Percentiles rank a stretch among this genome's conserved stretches.
These are phyloP conservation scores for Cladosporium sp. DNA, from an alignment of 2,329 filamentous ascomycete genomes.

Conservation along the genomic window DNA sequence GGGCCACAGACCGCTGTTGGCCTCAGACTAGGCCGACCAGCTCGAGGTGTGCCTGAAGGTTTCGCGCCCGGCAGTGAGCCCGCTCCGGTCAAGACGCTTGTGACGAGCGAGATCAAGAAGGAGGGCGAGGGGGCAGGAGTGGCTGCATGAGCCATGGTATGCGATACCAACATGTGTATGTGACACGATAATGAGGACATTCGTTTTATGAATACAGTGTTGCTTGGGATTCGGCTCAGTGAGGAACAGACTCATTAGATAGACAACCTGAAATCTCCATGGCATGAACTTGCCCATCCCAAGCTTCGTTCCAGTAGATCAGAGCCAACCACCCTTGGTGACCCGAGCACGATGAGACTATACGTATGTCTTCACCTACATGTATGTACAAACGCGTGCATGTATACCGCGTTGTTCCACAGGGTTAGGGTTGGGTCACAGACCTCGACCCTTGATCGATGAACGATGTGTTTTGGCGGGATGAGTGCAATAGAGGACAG, in stretches of 20 bases:
- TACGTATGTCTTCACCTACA: background rate
- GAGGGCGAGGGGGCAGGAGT: background rate
- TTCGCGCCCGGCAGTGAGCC: slow-evolving; percentile 51
- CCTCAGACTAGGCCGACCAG: slow-evolving; percentile 55
- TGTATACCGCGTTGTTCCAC: background rate
- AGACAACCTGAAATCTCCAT: background rate
- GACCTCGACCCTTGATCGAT: background rate
- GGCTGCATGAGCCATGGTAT: background rate
- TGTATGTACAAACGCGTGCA: background rate
- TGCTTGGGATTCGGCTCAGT: background rate
- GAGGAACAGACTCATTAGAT: background rate
- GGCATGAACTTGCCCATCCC: background rate
- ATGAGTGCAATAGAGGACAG: background rate
- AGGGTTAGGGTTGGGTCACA: background rate
- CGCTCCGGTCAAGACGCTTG: slow-evolving; percentile 15
- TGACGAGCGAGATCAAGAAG: slow-evolving; percentile 15
- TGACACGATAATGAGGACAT: background rate
- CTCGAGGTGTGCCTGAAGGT: slow-evolving; percentile 75
- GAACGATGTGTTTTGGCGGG: background rate
- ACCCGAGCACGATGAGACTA: background rate
- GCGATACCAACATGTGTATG: background rate
- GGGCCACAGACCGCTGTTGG: slow-evolving; percentile 50
- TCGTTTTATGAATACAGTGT: background rate
- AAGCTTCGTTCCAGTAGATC: background rate
- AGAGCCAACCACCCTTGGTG: background rate